Evolutionary conservation across 495 filamentous ascomycete genomes (phyloP), one percentile per base, ranked within the genome.

Genomic region (Amorphotheca resinae): DNA sequence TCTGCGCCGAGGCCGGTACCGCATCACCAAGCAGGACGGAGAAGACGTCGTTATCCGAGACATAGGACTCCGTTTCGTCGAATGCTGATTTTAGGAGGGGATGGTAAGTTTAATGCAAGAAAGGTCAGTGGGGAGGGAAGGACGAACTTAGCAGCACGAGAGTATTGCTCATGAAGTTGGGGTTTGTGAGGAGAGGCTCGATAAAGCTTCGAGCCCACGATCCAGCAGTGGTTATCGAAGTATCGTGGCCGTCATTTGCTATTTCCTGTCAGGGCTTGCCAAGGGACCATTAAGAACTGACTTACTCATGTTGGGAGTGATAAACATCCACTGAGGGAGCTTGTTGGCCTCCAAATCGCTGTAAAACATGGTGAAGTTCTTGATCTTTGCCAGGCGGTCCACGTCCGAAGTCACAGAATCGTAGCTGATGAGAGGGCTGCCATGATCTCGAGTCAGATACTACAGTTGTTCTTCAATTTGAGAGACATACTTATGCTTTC

Each of bases 241-340:
- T 74, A 57, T 85, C 80, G 52, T 87, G 80, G 21, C 73, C 82
- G 53, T 77, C 68, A 49, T 62, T 65, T 3, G 63, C 51, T 49
- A 12, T 12, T 25, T 12, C 2, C 14, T n/a, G n/a, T n/a, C n/a
- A n/a, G n/a, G n/a, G 34, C 33, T 31, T 45, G 31, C 20, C 11
- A 11, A 2, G 4, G 1, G 60, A 72, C 36, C 67, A 72, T 18
- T 70, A 76, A 21, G 12, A 5, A 42, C 2, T 1, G 20, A 48
- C 42, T 65, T 65, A 48, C 69, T 73, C 80, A 85, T 83, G 64
- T 84, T 84, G 3, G 82, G 82, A 8, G 80, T 85, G 40, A 84
- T 74, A 56, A 84, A 83, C 49, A 73, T 68, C 74, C 77, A 82
- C 57, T 85, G 81, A 8, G 80, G 80, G 7, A 86, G 65, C 18